Base-by-base conservation (phyloP, 148 eudicot species). In the Camellia granthamiana region DNA sequence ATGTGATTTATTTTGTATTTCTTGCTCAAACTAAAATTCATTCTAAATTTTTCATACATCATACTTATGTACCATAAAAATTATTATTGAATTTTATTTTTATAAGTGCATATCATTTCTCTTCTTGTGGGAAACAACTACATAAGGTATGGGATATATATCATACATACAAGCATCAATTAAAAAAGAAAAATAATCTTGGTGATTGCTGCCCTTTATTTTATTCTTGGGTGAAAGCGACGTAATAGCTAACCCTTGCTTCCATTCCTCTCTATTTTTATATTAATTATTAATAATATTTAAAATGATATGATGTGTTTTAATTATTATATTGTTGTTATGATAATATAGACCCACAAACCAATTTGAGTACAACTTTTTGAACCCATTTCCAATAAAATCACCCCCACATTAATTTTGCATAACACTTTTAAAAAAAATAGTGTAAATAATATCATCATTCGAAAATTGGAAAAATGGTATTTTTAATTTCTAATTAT, bases 371-470 rank as follows among this genome's bases (percentile, higher is more conserved):
- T 23, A 21, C 68, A 23, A 23, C 42, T 7, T 21, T 64, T 19
- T 64, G 11, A 64, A 21, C 68, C 68, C 68, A 60, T 64, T 64
- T 64, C 68, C 68, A 64, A 64, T 64, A 10, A 21, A 6, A 64
- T 19, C 68, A 64, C 0, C 61, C 61, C 61, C 68, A 61, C 64
- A 16, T 18, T 18, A 16, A 61, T 58, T 58, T 30, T 30, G 38
- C 38, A 30, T 30, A 30, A 30, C 38, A 30, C 38, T 30, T 30
- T 1, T 30, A 30, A 30, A 30, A 30, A 0, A 30, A 30, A 30
- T 30, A 30, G 38, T 30, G 38, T 30, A 30, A 30, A 30, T 59
- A 59, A 59, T 59, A 7, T 59, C 15, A 11, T 59, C 62, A 59
- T 11, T 13, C 3, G 16, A 11, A 30, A 30, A 30, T 30, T 30